Evolutionary conservation across 257 asterid species (phyloP).

Genomic region (Cinchona pubescens): DNA sequence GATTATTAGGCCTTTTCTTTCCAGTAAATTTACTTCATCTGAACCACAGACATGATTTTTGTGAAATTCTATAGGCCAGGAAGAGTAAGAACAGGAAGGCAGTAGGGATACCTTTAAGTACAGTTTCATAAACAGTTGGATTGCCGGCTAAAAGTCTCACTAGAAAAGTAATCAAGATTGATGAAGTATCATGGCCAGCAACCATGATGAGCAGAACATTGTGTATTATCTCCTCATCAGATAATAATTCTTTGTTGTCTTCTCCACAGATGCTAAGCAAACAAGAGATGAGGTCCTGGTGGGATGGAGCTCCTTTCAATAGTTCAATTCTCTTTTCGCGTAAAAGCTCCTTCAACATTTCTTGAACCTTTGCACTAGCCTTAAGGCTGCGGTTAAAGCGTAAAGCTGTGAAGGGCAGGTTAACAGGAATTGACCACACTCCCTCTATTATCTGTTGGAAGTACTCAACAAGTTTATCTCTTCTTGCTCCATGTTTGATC

Average conservation of each 20-base stretch:
- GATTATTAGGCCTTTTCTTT: neutral
- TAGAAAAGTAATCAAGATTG: slow-evolving; percentile 55
- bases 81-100: too few species aligned
- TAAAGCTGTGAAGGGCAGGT: slow-evolving; percentile 61
- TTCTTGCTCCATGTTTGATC: slow-evolving; percentile 40
- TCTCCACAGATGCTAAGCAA: slow-evolving; percentile 52
- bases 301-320: slow-evolving; percentile 39
- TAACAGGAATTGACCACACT: slow-evolving; percentile 65
- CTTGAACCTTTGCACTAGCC: slow-evolving; percentile 48
- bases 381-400: slow-evolving; percentile 62
- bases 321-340: slow-evolving; percentile 45
- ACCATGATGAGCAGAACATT: slow-evolving; percentile 59
- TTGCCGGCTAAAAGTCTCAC: slow-evolving; percentile 51
- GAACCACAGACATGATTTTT: neutral
- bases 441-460: slow-evolving; percentile 55
- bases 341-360: slow-evolving; percentile 48
- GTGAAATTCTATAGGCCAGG: neutral
- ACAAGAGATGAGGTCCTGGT: slow-evolving; percentile 65
- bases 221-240: slow-evolving; percentile 62
- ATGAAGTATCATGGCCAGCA: slow-evolving; percentile 70
- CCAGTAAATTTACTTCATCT: neutral
- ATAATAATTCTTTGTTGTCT: slow-evolving; percentile 30
- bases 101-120: slow-evolving; percentile 54
- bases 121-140: slow-evolving; percentile 39
- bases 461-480: slow-evolving; percentile 38